Percentiles rank a stretch among this genome's conserved stretches.
Conservation (phyloP, 192 early-diverging fungal species). For the Coemansia sp. region DNA sequence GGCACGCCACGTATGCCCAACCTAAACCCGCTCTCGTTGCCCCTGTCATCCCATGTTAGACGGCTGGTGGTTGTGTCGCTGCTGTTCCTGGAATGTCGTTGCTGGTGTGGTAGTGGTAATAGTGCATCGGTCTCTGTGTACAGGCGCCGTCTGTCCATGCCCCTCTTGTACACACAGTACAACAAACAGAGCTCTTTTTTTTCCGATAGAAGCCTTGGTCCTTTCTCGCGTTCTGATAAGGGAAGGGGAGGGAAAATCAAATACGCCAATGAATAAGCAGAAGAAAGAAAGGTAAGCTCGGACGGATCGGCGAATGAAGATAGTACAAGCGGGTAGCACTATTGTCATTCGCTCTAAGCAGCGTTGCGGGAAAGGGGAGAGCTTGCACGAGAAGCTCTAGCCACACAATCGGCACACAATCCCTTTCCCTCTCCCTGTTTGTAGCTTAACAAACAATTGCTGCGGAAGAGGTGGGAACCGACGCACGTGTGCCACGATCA, state of each 20-base stretch:
- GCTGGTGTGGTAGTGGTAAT: not conserved
- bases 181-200: not conserved
- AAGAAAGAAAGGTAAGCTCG: not conserved
- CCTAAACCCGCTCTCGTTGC: not conserved
- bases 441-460: not conserved
- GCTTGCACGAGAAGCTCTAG: not conserved
- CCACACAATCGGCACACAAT: too few relatives aligned
- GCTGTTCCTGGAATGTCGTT: slow-evolving; percentile 6
- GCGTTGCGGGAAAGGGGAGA: not conserved
- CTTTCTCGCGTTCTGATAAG: not conserved
- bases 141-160: not conserved
- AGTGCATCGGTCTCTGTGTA: slow-evolving; percentile 3
- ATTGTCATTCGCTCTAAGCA: not conserved
- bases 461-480: not conserved
- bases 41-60: not conserved
- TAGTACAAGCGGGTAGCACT: not conserved
- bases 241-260: not conserved
- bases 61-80: slow-evolving; percentile 9
- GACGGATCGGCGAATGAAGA: not conserved
- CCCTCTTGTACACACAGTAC: not conserved
- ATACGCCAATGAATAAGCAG: not conserved
- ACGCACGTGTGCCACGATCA: not conserved
- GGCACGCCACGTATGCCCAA: slow-evolving; percentile 4
- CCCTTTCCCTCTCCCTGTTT: not conserved
- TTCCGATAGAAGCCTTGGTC: not conserved